phyloP scores from a whole-genome alignment of 768 basidiomycete species.

The Lactifluus piperatus region DNA sequence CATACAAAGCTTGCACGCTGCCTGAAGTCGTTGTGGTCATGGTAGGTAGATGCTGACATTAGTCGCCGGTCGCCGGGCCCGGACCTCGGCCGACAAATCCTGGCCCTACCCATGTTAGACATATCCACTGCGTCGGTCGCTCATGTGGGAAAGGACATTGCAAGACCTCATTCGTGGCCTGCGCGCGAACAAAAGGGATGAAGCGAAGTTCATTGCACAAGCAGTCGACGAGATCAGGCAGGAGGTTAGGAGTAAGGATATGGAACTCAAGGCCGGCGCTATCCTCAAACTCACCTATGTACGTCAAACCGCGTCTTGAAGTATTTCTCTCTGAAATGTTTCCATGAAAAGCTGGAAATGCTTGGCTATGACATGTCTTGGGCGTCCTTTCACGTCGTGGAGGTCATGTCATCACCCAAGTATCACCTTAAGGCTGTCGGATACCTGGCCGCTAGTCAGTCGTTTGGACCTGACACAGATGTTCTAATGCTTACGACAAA shows the following conservation, averaged over 20 bases:
- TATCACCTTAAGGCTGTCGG: constrained; percentile 92
- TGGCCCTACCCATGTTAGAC: not conserved
- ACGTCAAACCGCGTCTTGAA: constrained; percentile 31
- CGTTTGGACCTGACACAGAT: constrained; percentile 90
- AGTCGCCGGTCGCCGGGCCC: no score
- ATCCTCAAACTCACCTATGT: constrained; percentile 96
- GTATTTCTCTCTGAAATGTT: constrained; percentile 8
- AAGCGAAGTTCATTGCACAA: constrained; percentile 83
- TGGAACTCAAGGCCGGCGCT: constrained; percentile 94
- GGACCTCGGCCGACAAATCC: no score
- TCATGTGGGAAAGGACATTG: constrained; percentile 94
- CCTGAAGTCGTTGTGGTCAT: not conserved
- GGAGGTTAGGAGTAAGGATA: constrained; percentile 89
- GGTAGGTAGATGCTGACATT: not conserved
- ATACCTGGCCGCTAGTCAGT: constrained; percentile 87
- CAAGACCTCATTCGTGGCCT: constrained; percentile 94
- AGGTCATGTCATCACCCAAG: constrained; percentile 93
- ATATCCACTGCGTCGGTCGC: constrained; percentile 18
- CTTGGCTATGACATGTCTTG: constrained; percentile 90
- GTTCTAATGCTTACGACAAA: constrained; percentile 98
- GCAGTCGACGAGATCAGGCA: constrained; percentile 90
- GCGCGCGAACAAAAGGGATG: constrained; percentile 91
- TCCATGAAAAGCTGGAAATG: constrained; percentile 81
- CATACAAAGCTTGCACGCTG: not conserved
- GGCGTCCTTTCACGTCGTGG: constrained; percentile 95